Percentiles rank a stretch among this genome's conserved stretches.
phyloP scores from a whole-genome alignment of 2,329 filamentous ascomycete species.

The Sclerotinia subarctica region DNA sequence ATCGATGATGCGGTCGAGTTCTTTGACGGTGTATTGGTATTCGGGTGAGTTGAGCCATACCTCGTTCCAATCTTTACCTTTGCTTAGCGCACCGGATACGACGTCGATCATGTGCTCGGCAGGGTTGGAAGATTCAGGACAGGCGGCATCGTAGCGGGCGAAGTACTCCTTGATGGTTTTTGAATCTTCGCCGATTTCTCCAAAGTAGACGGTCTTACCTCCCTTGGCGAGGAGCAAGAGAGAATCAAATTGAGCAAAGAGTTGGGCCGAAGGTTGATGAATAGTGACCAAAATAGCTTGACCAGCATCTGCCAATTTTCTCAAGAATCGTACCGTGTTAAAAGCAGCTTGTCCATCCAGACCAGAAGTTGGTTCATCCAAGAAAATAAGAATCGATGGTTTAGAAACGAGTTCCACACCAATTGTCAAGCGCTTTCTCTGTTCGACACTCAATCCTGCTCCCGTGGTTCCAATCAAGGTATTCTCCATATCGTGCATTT shows the following conservation, averaged over 20 bases:
- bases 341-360: slow-evolving; percentile 63
- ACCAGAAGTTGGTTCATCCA: slow-evolving; percentile 60
- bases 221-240: slow-evolving; percentile 62
- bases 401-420: slow-evolving; percentile 58
- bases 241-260: slow-evolving; percentile 57
- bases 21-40: slow-evolving; percentile 49
- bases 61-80: slow-evolving; percentile 62
- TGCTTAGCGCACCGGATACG: slow-evolving; percentile 48
- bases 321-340: slow-evolving; percentile 60
- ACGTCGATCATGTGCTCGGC: slow-evolving; percentile 48
- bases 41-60: slow-evolving; percentile 63
- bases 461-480: slow-evolving; percentile 63
- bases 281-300: slow-evolving; percentile 55
- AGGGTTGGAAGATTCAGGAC: slow-evolving; percentile 43
- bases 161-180: slow-evolving; percentile 60
- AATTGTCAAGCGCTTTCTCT: slow-evolving; percentile 60
- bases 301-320: slow-evolving; percentile 55
- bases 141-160: slow-evolving; percentile 46
- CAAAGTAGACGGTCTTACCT: slow-evolving; percentile 67
- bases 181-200: slow-evolving; percentile 60
- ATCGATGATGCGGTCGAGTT: slow-evolving; percentile 57
- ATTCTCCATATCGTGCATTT: slow-evolving; percentile 65
- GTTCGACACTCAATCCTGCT: slow-evolving; percentile 58
- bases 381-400: slow-evolving; percentile 57
- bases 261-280: slow-evolving; percentile 52